Conservation (phyloP, 164 flowering plant genomes). For the Tetrastigma voinierianum region DNA sequence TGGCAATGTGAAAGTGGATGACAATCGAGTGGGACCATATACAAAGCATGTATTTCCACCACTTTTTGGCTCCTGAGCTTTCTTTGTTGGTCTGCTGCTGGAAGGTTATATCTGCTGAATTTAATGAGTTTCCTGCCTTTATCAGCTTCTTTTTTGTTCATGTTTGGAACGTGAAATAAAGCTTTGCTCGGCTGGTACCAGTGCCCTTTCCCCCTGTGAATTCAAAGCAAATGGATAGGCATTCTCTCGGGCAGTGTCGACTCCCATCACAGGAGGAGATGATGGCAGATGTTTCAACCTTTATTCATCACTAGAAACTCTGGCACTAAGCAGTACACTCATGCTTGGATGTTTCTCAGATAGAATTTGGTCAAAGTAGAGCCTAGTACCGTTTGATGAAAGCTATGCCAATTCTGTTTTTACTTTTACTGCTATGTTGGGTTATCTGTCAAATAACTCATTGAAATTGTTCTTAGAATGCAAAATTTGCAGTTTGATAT, state of each 20-base stretch:
- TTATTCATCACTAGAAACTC: conserved; percentile 42
- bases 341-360: conserved; percentile 4
- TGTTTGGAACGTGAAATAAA: neutral
- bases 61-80: conserved; percentile 30
- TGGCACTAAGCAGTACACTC: conserved; percentile 55
- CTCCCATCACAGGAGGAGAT: conserved; percentile 55
- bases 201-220: conserved; percentile 64
- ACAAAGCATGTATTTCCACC: conserved; percentile 53
- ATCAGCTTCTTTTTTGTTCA: neutral
- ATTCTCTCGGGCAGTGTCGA: conserved; percentile 47
- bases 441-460: too few species aligned
- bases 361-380: too few species aligned
- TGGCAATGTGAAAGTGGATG: conserved; percentile 35
- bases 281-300: conserved; percentile 41
- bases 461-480: neutral
- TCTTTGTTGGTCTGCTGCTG: conserved; percentile 39
- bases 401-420: too few species aligned
- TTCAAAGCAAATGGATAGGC: conserved; percentile 69
- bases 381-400: too few species aligned
- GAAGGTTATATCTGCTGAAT: conserved; percentile 15
- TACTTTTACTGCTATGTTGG: too few species aligned
- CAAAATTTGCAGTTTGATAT: conserved; percentile 51
- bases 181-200: conserved; percentile 18
- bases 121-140: neutral
- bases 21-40: conserved; percentile 46